Evolutionary conservation across 2,329 filamentous ascomycete genomes (phyloP).

Genomic region (Fusarium solani-melongenae): DNA sequence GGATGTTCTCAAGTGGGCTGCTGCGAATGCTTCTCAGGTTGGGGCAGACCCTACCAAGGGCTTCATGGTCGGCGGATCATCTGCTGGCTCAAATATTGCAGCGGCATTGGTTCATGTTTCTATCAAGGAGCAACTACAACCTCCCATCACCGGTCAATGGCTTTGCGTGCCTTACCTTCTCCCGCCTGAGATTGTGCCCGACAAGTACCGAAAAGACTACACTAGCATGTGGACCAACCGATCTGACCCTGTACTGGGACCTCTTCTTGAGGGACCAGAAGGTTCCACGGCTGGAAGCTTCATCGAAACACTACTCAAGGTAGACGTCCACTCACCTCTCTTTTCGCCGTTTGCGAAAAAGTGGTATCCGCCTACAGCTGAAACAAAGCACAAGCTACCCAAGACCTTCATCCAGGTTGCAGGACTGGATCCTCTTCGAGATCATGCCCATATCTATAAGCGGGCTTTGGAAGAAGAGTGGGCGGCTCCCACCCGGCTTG

Average conservation of each 20-base stretch:
- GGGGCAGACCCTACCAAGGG: not conserved
- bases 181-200: not conserved
- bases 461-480: not conserved
- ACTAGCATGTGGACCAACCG: not conserved
- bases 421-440: not conserved
- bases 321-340: not conserved
- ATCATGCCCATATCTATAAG: not conserved
- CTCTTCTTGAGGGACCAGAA: not conserved
- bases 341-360: not conserved
- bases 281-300: not conserved
- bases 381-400: not conserved
- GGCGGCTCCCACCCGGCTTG: not conserved
- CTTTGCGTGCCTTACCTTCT: not conserved
- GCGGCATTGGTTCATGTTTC: not conserved
- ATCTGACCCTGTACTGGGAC: not conserved
- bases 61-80: not conserved
- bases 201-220: not conserved
- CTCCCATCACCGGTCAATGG: not conserved
- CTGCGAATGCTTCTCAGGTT: not conserved
- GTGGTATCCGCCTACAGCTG: not conserved
- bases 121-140: not conserved
- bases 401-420: not conserved
- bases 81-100: not conserved
- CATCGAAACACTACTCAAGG: not conserved
- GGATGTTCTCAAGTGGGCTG: slow-evolving; percentile 7